Conservation (phyloP, 371 early-diverging fungal genomes). For the Zychaea mexicana region DNA sequence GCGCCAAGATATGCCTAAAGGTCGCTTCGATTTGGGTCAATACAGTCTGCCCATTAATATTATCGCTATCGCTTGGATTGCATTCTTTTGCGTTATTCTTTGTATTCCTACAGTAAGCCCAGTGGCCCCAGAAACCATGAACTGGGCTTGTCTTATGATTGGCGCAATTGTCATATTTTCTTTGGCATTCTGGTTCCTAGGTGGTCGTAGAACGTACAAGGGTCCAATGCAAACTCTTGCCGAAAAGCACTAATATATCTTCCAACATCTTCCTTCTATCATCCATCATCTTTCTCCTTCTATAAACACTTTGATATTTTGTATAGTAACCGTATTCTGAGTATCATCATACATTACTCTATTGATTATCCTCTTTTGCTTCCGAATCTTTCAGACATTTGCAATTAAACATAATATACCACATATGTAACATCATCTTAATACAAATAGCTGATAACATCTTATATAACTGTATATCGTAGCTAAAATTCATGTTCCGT, state of each 20-base stretch:
- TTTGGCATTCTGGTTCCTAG: constrained; percentile 21
- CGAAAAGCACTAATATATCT: background rate
- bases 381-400: too few species aligned
- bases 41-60: constrained; percentile 23
- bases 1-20: constrained; percentile 13
- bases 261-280: background rate
- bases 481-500: too few species aligned
- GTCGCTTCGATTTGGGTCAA: constrained; percentile 27
- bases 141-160: constrained; percentile 28
- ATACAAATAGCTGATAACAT: too few species aligned
- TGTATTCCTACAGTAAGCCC: constrained; percentile 24
- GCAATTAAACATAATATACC: too few species aligned
- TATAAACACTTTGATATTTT: background rate
- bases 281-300: background rate
- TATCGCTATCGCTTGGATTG: constrained; percentile 28
- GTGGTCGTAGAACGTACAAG: constrained; percentile 22
- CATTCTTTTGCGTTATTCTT: constrained; percentile 27
- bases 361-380: too few species aligned
- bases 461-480: too few species aligned
- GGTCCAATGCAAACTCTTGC: constrained; percentile 34
- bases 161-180: constrained; percentile 24
- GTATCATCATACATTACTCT: too few species aligned
- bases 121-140: constrained; percentile 22
- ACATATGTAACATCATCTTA: too few species aligned
- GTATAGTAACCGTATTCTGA: too few species aligned